phyloP scores from a whole-genome alignment of 441 rosid genomes.

The Euphorbia celastroides region DNA sequence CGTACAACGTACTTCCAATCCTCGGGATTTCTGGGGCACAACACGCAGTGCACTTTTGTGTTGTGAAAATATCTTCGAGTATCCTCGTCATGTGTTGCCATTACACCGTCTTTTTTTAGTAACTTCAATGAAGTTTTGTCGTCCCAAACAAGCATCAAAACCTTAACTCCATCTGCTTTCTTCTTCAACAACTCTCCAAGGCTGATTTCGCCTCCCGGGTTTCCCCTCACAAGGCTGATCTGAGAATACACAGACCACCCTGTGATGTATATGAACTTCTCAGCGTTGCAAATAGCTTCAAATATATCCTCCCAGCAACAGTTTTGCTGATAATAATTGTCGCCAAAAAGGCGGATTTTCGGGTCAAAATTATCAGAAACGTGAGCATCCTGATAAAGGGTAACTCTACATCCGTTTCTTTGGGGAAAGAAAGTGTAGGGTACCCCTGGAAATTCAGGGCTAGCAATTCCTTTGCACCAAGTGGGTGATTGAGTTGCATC shows the following conservation, averaged over 20 bases:
- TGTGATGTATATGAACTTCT: conserved; percentile 31
- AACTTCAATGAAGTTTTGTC: conserved; percentile 34
- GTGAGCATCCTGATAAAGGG: conserved; percentile 40
- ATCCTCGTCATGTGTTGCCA: conserved; percentile 41
- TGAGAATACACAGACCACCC: conserved; percentile 30
- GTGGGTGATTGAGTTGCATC: conserved; percentile 21
- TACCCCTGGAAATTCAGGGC: conserved; percentile 26
- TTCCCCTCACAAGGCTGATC: conserved; percentile 22
- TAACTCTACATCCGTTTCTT: conserved; percentile 30
- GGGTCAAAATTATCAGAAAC: conserved; percentile 24
- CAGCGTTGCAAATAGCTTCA: conserved; percentile 27
- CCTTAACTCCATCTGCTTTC: conserved; percentile 31
- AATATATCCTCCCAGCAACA: conserved; percentile 39
- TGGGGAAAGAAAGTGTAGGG: conserved; percentile 32
- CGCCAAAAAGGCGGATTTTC: conserved; percentile 10
- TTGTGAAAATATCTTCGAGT: conserved; percentile 25
- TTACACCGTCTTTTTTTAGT: conserved; percentile 30
- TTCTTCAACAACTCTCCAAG: conserved; percentile 38
- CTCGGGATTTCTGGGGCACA: conserved; percentile 30
- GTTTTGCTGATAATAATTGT: conserved; percentile 15
- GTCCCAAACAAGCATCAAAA: conserved; percentile 41
- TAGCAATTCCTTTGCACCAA: conserved; percentile 29
- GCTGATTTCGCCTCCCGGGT: conserved; percentile 17
- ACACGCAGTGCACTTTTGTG: conserved; percentile 25
- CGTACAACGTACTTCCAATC: conserved; percentile 24